Base-by-base conservation (phyloP, 805 yeast species). In the Wickerhamomyces ciferrii region DNA sequence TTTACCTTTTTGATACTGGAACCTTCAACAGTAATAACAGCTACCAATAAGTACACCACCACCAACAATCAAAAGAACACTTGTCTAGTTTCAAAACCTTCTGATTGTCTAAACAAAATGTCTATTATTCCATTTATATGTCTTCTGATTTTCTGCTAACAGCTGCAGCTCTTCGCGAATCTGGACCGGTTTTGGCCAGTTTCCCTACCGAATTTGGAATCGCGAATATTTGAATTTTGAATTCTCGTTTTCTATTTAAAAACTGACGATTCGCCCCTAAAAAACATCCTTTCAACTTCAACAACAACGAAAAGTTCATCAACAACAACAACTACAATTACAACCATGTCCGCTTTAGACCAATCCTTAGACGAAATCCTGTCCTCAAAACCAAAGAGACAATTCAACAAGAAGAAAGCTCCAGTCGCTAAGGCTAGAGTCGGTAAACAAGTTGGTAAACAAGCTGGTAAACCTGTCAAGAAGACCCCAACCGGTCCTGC, bases 351-450 rank as follows among this genome's bases (percentile, higher is more conserved):
- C 53, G 77, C 86, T 60, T 79, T 92, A 71, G 97, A 92, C 72
- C 86, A 87, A 73, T 88, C 97, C 43, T 81, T 92, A 63, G 99
- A 92, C 74, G 97, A 90, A 60, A 92, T 92, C 67, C 87, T 92
- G 63, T 79, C 96, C 49, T 70, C 87, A 52, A 66, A 72, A 57
- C 71, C 68, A 61, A 73, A 70, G 61, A 69, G 58, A 51, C 61
- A 58, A 50, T 58, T 58, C 48, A 63, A 66, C 53, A 62, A 60
- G 47, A 61, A 52, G 47, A 59, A 55, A 43, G 39, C 43, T 14
- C 53, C 56, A 44, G 47, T 35, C 19, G 42, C 43, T 20, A 48
- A 49, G 23, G 48, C 56, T 52, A 65, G 66, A 48, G 70, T 66
- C 39, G 72, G 74, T 45, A 62, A 56, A 46, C 51, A 60, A 37